Evolutionary conservation across 768 basidiomycete species (phyloP).

Genomic region (Leccinum rimulosum): DNA sequence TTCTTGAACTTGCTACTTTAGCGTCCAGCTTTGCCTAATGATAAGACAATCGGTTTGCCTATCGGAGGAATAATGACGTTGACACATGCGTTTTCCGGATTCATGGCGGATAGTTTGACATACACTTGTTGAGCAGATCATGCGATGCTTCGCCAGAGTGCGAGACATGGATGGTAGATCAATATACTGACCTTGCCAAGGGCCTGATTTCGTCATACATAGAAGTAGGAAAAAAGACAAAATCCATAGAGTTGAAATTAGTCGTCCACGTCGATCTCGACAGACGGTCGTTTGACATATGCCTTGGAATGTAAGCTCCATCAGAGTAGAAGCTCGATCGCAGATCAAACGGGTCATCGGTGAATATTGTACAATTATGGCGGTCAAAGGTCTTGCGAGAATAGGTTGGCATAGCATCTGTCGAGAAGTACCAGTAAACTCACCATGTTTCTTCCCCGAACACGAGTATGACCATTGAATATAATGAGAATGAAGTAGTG

Average conservation of each 20-base stretch:
- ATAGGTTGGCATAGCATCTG: conserved; percentile 16
- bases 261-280: neutral
- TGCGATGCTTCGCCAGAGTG: too few relatives aligned
- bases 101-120: too few relatives aligned
- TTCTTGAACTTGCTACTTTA: neutral
- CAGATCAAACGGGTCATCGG: conserved; percentile 21
- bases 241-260: neutral
- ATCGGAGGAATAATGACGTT: too few relatives aligned
- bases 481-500: conserved; percentile 14
- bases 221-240: neutral
- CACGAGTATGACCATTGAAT: conserved; percentile 33
- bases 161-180: neutral
- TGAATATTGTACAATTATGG: conserved; percentile 22
- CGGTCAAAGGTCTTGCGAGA: conserved; percentile 24
- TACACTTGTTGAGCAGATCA: too few relatives aligned
- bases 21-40: too few relatives aligned
- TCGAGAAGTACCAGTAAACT: neutral
- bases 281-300: neutral
- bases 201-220: neutral
- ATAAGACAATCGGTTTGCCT: too few relatives aligned
- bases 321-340: conserved; percentile 28
- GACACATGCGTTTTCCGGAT: too few relatives aligned
- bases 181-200: neutral
- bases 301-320: conserved; percentile 16
- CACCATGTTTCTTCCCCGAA: conserved; percentile 33